Evolutionary conservation across 164 flowering plant species (phyloP).

Genomic region (Annona squamosa): DNA sequence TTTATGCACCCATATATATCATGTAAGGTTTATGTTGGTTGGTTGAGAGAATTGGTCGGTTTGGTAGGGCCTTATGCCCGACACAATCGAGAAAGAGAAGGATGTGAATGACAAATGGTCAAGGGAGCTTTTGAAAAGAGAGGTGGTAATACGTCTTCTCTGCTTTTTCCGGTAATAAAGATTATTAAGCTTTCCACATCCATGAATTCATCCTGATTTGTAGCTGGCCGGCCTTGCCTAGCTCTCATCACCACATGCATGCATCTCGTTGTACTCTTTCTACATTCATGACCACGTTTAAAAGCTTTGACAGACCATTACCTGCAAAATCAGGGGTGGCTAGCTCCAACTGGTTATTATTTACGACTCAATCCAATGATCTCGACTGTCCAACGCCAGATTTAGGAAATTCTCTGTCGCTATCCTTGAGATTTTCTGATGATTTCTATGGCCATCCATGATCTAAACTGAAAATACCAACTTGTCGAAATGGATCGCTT

Average conservation of each 20-base stretch:
- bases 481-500: too few relatives aligned
- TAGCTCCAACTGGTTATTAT: too few relatives aligned
- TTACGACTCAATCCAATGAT: too few relatives aligned
- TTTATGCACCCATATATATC: too few relatives aligned
- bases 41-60: background rate
- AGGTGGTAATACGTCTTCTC: constrained; percentile 1
- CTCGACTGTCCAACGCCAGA: too few relatives aligned
- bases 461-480: too few relatives aligned
- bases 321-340: background rate
- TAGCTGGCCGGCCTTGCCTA: background rate
- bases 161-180: background rate
- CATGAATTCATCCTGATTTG: background rate
- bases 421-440: too few relatives aligned
- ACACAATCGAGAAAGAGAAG: background rate
- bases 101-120: background rate
- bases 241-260: background rate
- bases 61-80: background rate
- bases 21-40: background rate
- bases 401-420: too few relatives aligned
- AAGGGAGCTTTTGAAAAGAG: background rate
- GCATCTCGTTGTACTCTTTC: background rate
- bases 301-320: too few relatives aligned
- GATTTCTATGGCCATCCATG: too few relatives aligned
- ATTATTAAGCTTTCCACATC: constrained; percentile 1
- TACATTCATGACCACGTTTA: background rate